Percentiles rank a stretch among this genome's conserved stretches.
Evolutionary conservation across 2,329 filamentous ascomycete species (phyloP).

Genomic region (Claviceps sp.): DNA sequence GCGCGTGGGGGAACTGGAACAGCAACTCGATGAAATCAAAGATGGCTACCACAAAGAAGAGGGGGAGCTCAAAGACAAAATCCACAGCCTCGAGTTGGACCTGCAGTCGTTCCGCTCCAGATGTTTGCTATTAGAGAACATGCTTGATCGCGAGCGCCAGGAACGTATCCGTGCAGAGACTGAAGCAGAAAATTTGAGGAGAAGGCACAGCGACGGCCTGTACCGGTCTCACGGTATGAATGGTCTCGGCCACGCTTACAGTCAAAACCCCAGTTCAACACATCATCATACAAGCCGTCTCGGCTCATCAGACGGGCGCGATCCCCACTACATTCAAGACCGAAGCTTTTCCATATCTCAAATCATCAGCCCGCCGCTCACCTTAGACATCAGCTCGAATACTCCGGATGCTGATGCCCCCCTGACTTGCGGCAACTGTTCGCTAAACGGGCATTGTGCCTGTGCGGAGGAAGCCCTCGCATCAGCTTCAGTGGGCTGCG

Average conservation of each 20-base stretch:
- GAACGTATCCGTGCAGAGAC: conserved; percentile 31
- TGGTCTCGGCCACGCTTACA: conserved; percentile 13
- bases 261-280: conserved; percentile 14
- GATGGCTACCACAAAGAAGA: conserved; percentile 44
- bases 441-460: conserved; percentile 37
- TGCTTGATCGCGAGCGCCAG: conserved; percentile 45
- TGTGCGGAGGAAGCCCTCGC: conserved; percentile 46
- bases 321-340: conserved; percentile 15
- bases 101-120: conserved; percentile 51
- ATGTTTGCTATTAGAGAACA: conserved; percentile 49
- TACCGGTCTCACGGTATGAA: conserved; percentile 17
- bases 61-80: conserved; percentile 42
- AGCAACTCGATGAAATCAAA: conserved; percentile 49
- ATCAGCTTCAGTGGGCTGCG: conserved; percentile 45
- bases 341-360: conserved; percentile 41
- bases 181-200: conserved; percentile 23
- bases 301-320: conserved; percentile 15
- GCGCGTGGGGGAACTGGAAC: conserved; percentile 64
- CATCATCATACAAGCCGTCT: conserved; percentile 13
- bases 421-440: conserved; percentile 44
- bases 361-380: conserved; percentile 41
- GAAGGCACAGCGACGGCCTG: conserved; percentile 16
- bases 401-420: conserved; percentile 16
- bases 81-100: conserved; percentile 48
- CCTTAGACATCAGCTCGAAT: conserved; percentile 16